Base-by-base conservation (phyloP, 306 rosid species). In the Lathyrus sativus region DNA sequence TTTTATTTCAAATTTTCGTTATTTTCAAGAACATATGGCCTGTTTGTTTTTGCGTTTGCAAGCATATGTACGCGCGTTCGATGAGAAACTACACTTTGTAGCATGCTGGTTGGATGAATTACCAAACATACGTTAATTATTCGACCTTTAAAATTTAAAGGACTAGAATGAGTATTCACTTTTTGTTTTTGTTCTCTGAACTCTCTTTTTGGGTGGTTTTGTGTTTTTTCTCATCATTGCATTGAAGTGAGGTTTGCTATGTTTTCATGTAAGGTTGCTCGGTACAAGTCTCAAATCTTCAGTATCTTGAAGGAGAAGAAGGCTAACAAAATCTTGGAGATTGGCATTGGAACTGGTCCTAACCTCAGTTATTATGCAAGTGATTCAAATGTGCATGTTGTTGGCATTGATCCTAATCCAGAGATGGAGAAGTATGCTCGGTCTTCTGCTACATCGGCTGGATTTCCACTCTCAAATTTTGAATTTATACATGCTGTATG, bases 281-380 rank as follows among this genome's bases (percentile, higher is more conserved):
- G 37, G 77, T 86, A 82, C 96, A 93, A 86, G 85, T 55, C 81
- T 11, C 77, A 80, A 58, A 73, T 88, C 35, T 86, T 93, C 54
- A 54, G 85, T 19, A 75, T 81, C 43, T 70, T 93, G 78, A 86
- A 78, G 62, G 97, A 92, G 58, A 86, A 91, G 62, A 86, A 88
- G 43, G 87, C 86, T 26, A 81, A 41, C 53, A 81, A 80, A 83
- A 85, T 93, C 41, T 71, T 93, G 83, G 98, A 90, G 83, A 78
- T 93, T 80, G 98, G 97, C 58, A 82, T 90, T 56, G 98, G 96
- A 43, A 75, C 90, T 10, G 97, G 98, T 66, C 91, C 96, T 22
- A 93, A 93, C 70, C 82, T 93, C 62, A 74, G 75, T 44, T 90
- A 85, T 70, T 93, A 93, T 49, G 90, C 80, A 10, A 73, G 70